A percentile compares a stretch with the other conserved stretches of the same genome.
phyloP scores from a whole-genome alignment of 2,329 filamentous ascomycete genomes.

The Stemphylium lycopersici region DNA sequence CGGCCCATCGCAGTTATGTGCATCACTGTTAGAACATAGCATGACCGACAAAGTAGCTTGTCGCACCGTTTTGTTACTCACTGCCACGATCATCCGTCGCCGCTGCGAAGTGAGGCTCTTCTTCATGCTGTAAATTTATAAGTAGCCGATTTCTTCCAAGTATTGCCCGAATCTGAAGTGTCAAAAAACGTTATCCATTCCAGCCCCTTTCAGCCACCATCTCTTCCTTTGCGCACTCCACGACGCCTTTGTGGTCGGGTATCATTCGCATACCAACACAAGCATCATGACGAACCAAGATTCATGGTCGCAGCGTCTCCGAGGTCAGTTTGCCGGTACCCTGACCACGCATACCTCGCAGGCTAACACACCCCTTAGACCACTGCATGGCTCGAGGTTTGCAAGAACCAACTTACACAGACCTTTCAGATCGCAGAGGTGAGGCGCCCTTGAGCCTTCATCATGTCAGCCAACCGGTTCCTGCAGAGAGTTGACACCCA shows the following conservation, averaged over 20 bases:
- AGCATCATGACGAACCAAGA: slow-evolving; percentile 26
- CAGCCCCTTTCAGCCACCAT: not conserved
- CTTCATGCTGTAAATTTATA: slow-evolving; percentile 7
- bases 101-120: slow-evolving; percentile 10
- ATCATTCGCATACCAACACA: not conserved
- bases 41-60: slow-evolving; percentile 28
- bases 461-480: not conserved
- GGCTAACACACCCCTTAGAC: slow-evolving; percentile 27
- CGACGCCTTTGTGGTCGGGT: not conserved
- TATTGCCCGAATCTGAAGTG: not conserved
- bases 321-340: slow-evolving; percentile 25
- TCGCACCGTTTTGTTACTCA: slow-evolving; percentile 22
- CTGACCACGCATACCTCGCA: not conserved
- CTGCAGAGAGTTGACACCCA: not conserved
- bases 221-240: not conserved
- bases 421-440: slow-evolving; percentile 49
- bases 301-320: slow-evolving; percentile 37
- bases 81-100: slow-evolving; percentile 7
- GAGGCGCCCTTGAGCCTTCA: slow-evolving; percentile 3
- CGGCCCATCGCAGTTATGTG: slow-evolving; percentile 24
- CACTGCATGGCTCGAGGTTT: slow-evolving; percentile 37
- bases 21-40: slow-evolving; percentile 20
- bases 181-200: not conserved
- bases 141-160: slow-evolving; percentile 8
- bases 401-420: slow-evolving; percentile 40